phyloP scores from a whole-genome alignment of 805 yeast genomes.

The Cyberlindnera japonica region DNA sequence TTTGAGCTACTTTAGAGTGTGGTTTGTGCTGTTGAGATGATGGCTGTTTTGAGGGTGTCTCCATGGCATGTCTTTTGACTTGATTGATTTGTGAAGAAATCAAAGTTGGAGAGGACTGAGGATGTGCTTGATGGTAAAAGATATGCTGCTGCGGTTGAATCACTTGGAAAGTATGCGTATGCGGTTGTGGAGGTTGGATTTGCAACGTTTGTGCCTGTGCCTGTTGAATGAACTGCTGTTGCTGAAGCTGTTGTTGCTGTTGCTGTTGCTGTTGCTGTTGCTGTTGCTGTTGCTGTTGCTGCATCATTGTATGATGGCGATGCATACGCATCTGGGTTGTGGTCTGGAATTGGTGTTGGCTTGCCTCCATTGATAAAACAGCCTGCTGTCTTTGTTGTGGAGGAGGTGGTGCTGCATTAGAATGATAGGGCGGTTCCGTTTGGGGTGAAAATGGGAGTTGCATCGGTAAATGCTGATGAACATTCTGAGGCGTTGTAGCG shows the following conservation, averaged over 20 bases:
- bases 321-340: slow-evolving; percentile 20
- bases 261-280: slow-evolving; percentile 6
- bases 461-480: slow-evolving; percentile 1
- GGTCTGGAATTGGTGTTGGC: slow-evolving; percentile 14
- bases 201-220: background rate
- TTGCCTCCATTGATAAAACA: slow-evolving; percentile 3
- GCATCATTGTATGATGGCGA: slow-evolving; percentile 20
- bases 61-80: no score
- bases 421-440: background rate
- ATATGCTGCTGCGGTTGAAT: slow-evolving; percentile 6
- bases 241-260: slow-evolving; percentile 6
- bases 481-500: slow-evolving; percentile 7
- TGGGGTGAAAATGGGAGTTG: slow-evolving; percentile 6
- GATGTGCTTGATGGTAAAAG: slow-evolving; percentile 2
- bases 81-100: background rate
- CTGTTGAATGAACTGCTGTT: slow-evolving; percentile 3
- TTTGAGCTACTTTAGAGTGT: background rate
- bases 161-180: background rate
- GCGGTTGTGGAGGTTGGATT: background rate
- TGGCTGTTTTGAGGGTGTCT: slow-evolving; percentile 10
- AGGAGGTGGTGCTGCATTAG: background rate
- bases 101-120: background rate
- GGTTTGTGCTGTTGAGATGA: slow-evolving; percentile 29
- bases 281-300: slow-evolving; percentile 12
- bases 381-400: slow-evolving; percentile 10